Evolutionary conservation across 352 stramenopile genomes (phyloP).

Genomic region (Globisporangium paddicum): DNA sequence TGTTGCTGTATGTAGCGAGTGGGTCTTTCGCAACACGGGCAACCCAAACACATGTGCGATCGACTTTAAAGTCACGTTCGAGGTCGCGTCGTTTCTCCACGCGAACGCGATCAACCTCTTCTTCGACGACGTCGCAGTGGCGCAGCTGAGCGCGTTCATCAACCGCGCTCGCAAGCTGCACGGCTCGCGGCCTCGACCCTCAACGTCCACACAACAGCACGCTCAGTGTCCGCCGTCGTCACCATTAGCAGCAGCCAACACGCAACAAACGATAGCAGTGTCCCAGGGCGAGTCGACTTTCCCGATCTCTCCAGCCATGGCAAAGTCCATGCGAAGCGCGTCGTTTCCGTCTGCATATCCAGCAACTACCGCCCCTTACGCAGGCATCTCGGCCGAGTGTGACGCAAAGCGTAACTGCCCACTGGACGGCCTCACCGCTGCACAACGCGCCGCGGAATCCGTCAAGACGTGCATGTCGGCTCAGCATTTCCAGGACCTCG

Average conservation of each 20-base stretch:
- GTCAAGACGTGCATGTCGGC: slow-evolving; percentile 49
- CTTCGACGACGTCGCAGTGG: slow-evolving; percentile 79
- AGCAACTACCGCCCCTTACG: background rate
- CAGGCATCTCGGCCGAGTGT: background rate
- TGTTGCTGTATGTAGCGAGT: slow-evolving; percentile 37
- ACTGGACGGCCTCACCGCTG: slow-evolving; percentile 2
- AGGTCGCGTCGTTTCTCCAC: slow-evolving; percentile 77
- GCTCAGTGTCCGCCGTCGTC: slow-evolving; percentile 4
- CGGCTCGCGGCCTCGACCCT: slow-evolving; percentile 16
- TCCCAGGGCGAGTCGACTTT: slow-evolving; percentile 9
- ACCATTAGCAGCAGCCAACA: background rate
- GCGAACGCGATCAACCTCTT: slow-evolving; percentile 80
- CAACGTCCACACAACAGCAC: background rate
- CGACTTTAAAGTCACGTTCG: slow-evolving; percentile 78
- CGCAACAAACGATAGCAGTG: background rate
- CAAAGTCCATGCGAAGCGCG: background rate
- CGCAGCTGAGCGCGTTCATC: slow-evolving; percentile 82
- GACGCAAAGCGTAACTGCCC: background rate
- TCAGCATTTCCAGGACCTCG: slow-evolving; percentile 49
- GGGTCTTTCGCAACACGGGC: slow-evolving; percentile 48
- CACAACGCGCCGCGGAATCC: slow-evolving; percentile 16
- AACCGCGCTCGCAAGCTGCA: slow-evolving; percentile 55
- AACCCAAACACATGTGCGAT: slow-evolving; percentile 60
- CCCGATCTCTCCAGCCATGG: background rate
- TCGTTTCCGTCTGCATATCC: background rate